Evolutionary conservation across 75 land plant genomes (phyloP), one percentile per base, ranked within the genome.

Genomic region (Chamaecyparis obtusa): DNA sequence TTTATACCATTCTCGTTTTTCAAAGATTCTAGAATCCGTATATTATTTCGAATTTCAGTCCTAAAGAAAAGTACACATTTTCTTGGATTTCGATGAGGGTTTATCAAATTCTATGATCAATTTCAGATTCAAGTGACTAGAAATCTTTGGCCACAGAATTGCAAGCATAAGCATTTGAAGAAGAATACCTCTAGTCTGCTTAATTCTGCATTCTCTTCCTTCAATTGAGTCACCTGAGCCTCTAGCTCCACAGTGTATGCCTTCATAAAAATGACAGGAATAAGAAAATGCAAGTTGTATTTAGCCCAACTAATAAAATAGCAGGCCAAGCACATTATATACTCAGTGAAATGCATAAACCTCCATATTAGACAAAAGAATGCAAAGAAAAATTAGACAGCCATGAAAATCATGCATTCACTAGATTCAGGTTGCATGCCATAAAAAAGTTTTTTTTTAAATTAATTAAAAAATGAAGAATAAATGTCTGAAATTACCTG

Each of bases 201-300:
- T 15, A 94, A 91, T 87, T 81, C 87, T 64, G 90, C 93, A 71
- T 94, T 92, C 85, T 92, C 94, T 84, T 92, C 95, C 84, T 92
- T 93, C 35, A 94, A 86, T 72, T 85, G 87, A 79, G 88, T 86
- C 3, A 92, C 94, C 69, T 85, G 80, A 4, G 94, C 88, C 77
- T 94, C 94, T 86, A 94, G 86, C 87, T 94, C 95, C 19, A 91
- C 90, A 35, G 92, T 93, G 84, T 94, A 94, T 3, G 95, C 95
- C 95, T 94, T 49, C 85, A 91, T 33, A 8, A 54, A 83, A 48
- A 69, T 3, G 84, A 80, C 35, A 87, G 4, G 10, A 83, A 37
- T 83, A 41, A 83, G 30, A 3, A 36, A 16, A 36, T 32, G 86
- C 54, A 35, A 54, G 36, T 57, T 87, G n/a, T 84, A 44, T 37